Evolutionary conservation across 2,329 filamentous ascomycete genomes (phyloP).

Genomic region (Colletotrichum eleusines): DNA sequence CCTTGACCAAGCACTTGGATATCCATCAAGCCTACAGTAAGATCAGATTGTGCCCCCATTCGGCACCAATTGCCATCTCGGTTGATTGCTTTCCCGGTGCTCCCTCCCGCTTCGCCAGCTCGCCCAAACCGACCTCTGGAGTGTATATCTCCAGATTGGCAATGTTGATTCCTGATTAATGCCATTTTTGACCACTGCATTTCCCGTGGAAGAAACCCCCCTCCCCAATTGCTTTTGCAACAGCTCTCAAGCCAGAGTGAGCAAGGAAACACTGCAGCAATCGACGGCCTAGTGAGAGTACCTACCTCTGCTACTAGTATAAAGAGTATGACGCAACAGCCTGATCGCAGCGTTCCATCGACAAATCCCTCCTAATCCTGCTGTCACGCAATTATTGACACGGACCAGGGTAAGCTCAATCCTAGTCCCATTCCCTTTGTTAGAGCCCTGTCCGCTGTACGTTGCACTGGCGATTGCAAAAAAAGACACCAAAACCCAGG

Average conservation of each 20-base stretch:
- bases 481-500: conserved; percentile 17
- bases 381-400: conserved; percentile 28
- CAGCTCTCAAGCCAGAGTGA: background rate
- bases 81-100: background rate
- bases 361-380: conserved; percentile 27
- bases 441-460: conserved; percentile 6
- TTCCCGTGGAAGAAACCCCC: background rate
- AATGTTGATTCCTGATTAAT: conserved; percentile 13
- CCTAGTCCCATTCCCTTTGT: conserved; percentile 10
- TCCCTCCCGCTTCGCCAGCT: conserved; percentile 12
- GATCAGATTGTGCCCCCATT: conserved; percentile 2
- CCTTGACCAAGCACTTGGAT: conserved; percentile 1
- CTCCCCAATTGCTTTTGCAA: background rate
- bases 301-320: background rate
- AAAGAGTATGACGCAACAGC: conserved; percentile 36
- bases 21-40: background rate
- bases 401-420: conserved; percentile 34
- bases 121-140: conserved; percentile 12
- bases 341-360: conserved; percentile 28
- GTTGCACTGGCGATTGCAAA: conserved; percentile 34
- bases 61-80: conserved; percentile 5
- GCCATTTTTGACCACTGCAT: conserved; percentile 11
- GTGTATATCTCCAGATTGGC: conserved; percentile 20
- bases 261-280: conserved; percentile 15
- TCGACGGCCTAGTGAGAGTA: conserved; percentile 7